phyloP scores from a whole-genome alignment of 1,284 basidiomycete genomes.

The Naganishia sp. region DNA sequence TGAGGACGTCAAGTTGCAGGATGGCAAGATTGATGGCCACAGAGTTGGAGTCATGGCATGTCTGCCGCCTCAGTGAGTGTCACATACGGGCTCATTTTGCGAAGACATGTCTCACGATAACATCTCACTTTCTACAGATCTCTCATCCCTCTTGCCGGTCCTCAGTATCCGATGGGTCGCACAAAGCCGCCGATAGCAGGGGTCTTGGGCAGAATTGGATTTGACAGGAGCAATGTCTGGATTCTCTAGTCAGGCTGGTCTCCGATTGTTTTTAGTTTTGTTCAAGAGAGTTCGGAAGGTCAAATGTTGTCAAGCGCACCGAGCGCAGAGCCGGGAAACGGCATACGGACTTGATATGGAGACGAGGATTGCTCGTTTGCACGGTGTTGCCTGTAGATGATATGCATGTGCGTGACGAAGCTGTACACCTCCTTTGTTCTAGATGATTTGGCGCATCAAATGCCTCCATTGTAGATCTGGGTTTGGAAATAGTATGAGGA shows the following conservation, averaged over 20 bases:
- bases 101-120: neutral
- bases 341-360: too few relatives aligned
- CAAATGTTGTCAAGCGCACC: too few relatives aligned
- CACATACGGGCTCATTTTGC: neutral
- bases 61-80: slow-evolving; percentile 4
- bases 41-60: slow-evolving; percentile 13
- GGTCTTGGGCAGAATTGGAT: slow-evolving; percentile 29
- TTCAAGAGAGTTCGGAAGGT: too few relatives aligned
- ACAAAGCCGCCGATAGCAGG: slow-evolving; percentile 29
- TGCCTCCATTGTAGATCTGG: slow-evolving; percentile 20
- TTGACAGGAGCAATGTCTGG: slow-evolving; percentile 29
- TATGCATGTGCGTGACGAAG: too few relatives aligned
- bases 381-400: too few relatives aligned
- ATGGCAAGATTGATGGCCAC: neutral
- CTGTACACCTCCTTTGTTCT: neutral
- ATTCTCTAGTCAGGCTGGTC: slow-evolving; percentile 15
- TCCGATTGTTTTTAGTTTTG: neutral
- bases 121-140: neutral
- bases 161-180: slow-evolving; percentile 15
- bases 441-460: neutral
- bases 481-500: neutral
- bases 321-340: too few relatives aligned
- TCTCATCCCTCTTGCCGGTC: slow-evolving; percentile 14
- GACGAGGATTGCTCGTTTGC: too few relatives aligned
- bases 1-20: neutral